Evolutionary conservation across 2,329 filamentous ascomycete genomes (phyloP).

Genomic region (Bretziella fagacearum): DNA sequence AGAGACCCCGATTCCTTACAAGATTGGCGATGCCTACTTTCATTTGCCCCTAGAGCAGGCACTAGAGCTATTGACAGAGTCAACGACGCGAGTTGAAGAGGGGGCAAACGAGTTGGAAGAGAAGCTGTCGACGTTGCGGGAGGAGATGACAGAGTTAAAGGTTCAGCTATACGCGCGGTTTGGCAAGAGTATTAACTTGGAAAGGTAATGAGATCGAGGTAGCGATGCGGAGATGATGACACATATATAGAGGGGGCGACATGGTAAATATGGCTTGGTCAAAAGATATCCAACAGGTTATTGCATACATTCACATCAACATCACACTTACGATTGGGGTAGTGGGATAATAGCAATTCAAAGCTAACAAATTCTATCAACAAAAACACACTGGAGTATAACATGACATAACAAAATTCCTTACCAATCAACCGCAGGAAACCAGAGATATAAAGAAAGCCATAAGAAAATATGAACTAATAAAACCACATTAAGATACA

Average conservation of each 20-base stretch:
- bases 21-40: conserved; percentile 92
- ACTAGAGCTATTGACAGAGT: conserved; percentile 62
- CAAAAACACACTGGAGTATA: not conserved
- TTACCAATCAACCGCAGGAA: not conserved
- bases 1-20: conserved; percentile 90
- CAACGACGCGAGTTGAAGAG: conserved; percentile 56
- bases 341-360: not conserved
- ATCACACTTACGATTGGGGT: not conserved
- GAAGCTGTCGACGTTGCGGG: conserved; percentile 53
- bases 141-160: conserved; percentile 83
- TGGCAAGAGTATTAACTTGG: conserved; percentile 90
- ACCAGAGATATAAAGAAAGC: not conserved
- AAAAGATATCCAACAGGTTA: not conserved
- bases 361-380: not conserved
- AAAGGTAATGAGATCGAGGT: conserved; percentile 24
- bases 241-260: not conserved
- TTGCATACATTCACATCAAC: not conserved
- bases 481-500: not conserved
- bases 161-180: conserved; percentile 87
- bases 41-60: conserved; percentile 69
- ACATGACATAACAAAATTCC: not conserved
- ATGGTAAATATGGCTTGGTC: not conserved
- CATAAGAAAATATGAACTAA: not conserved
- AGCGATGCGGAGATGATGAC: not conserved
- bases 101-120: conserved; percentile 65